Base-by-base conservation (phyloP, 2,329 filamentous ascomycete species). In the Diaporthe longicolla region DNA sequence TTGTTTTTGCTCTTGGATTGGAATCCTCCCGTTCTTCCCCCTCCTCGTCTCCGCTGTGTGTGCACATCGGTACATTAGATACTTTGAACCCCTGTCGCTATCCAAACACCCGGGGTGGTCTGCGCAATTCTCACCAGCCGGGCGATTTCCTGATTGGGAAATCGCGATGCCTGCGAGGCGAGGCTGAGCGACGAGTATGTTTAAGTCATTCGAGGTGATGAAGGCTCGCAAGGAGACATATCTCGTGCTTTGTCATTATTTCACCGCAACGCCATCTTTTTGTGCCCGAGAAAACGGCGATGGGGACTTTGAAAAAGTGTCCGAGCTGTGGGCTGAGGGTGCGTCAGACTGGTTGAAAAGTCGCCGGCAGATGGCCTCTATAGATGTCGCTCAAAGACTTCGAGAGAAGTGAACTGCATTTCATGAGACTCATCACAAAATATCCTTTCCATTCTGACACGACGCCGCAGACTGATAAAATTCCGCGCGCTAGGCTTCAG, bases 351-450 rank as follows among this genome's bases (percentile, higher is more conserved):
- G 40, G 40, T 26, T 26, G 21, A 52, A 73, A 72, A 73, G 71
- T 73, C 71, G 50, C 71, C 71, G 71, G 61, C 61, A 61, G 57
- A 63, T n/a, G 58, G 59, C 37, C 11, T 73, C 70, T 58, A 43
- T 73, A 50, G 52, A 37, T 70, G 5, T 45, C 29, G 26, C 26
- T 26, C n/a, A 15, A 29, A n/a, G 9, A 35, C 17, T 71, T 24
- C 57, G 6, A 48, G 45, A 32, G 13, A 35, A 54, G 9, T 17
- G 13, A 45, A 10, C n/a, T 55, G 19, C 17, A 7, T 17, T 21
- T 4, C 7, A 45, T 35, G 10, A 13, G 1, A 3, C 29, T 32
- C 57, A 43, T 63, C 3, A 0, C 15, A 43, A 9, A 19, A 54
- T 11, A 59, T 35, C 13, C 13, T 40, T 48, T 58, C 3, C 8